Evolutionary conservation across 2,329 filamentous ascomycete genomes (phyloP).

Genomic region (Chaetomium sp.): DNA sequence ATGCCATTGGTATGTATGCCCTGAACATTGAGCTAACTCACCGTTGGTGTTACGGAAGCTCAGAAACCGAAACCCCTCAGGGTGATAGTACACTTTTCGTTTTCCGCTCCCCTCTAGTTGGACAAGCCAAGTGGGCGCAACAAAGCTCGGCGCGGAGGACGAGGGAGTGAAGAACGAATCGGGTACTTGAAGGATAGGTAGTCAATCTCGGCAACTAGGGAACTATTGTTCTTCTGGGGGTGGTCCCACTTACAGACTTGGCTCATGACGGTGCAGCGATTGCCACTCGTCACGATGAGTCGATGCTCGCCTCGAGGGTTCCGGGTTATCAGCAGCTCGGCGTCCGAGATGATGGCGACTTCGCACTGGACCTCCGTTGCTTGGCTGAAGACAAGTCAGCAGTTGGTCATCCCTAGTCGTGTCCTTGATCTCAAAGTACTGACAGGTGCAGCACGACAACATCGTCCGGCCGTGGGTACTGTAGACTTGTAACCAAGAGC

Average conservation of each 20-base stretch:
- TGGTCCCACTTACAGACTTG: slow-evolving; percentile 28
- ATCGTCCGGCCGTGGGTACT: slow-evolving; percentile 21
- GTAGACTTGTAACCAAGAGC: slow-evolving; percentile 20
- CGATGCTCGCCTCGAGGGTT: slow-evolving; percentile 27
- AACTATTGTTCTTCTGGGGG: too few species aligned
- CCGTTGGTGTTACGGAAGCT: slow-evolving; percentile 16
- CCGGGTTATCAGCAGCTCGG: slow-evolving; percentile 32
- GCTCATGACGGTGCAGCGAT: slow-evolving; percentile 34
- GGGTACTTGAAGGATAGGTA: not conserved
- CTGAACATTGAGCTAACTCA: not conserved
- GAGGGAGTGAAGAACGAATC: slow-evolving; percentile 3
- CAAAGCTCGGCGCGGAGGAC: slow-evolving; percentile 2
- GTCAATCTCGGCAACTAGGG: too few species aligned
- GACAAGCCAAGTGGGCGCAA: slow-evolving; percentile 23
- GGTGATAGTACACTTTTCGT: slow-evolving; percentile 21
- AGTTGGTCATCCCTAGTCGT: not conserved
- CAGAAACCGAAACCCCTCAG: slow-evolving; percentile 23
- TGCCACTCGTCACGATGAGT: slow-evolving; percentile 34
- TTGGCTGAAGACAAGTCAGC: slow-evolving; percentile 27
- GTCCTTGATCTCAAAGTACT: not conserved
- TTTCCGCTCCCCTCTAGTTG: slow-evolving; percentile 18
- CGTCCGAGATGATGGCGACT: slow-evolving; percentile 31
- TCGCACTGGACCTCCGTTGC: slow-evolving; percentile 33
- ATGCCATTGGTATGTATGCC: not conserved
- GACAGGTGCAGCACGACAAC: slow-evolving; percentile 25